Evolutionary conservation across 805 yeast species (phyloP), one percentile per base, ranked within the genome.

Genomic region (Blastobotrys chiropterorum): DNA sequence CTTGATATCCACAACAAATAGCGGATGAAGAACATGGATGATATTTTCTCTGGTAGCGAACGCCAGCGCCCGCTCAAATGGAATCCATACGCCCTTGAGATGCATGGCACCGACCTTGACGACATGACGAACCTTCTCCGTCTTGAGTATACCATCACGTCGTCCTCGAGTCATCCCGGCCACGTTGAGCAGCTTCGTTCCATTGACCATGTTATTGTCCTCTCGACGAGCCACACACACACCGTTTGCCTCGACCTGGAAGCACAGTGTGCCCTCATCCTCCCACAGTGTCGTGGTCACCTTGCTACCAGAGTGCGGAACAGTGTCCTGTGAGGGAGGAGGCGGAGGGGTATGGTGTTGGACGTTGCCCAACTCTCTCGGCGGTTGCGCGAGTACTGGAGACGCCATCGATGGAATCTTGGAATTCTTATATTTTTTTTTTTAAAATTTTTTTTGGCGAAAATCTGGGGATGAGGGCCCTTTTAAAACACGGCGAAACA

Each of bases 231-330:
- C 90, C 17, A 86, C 95, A 15, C 85, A 76, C 44, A 86, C 85
- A 52, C 87, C 86, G 56, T 84, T 81, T 53, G 89, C 90, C 62
- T 86, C 94, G 30, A 86, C 92, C 67, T 86, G 94, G 71, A 86
- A 86, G 64, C 94, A 86, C 49, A 86, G 68, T 0, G 95, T 86
- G 59, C 84, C 83, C 63, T 86, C 95, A 64, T 86, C 95, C 63
- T 86, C 94, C 95, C 95, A 86, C 78, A 84, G 79, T n/a, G 94
- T 86, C 19, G 94, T 85, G 49, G 90, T 84, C 49, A 86, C 88
- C 55, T 79, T 69, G 20, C 19, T 17, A 16, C 5, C 41, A 14
- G 41, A 3, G 14, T 16, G 20, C 8, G 16, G 4, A 11, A 14
- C 15, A 11, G 40, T 14, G 14, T 38, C 14, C 14, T 3, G 40